These are phyloP conservation scores for Bruguiera gymnorhiza DNA, from an alignment of 345 rosid species.

Conservation along the genomic window DNA sequence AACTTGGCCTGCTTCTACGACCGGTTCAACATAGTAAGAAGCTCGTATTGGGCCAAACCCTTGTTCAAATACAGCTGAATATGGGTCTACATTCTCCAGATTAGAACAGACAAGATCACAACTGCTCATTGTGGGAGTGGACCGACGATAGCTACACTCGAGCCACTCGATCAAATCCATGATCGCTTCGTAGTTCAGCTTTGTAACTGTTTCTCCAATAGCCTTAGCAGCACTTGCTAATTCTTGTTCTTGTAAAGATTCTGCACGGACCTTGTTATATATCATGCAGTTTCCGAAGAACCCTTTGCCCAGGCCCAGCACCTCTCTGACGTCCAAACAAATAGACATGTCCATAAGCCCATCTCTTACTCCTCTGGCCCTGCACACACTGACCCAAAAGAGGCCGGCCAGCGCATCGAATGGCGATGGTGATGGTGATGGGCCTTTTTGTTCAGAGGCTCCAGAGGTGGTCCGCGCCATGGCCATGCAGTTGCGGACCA, in stretches of 20 bases:
- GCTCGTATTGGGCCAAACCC: constrained; percentile 32
- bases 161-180: constrained; percentile 68
- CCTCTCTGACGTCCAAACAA: constrained; percentile 50
- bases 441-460: not conserved
- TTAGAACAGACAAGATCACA: constrained; percentile 47
- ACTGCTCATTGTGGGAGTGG: constrained; percentile 24
- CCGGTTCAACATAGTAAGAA: constrained; percentile 47
- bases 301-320: constrained; percentile 43
- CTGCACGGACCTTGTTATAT: constrained; percentile 31
- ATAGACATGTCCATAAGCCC: constrained; percentile 47
- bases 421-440: constrained; percentile 38
- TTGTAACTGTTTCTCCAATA: constrained; percentile 29
- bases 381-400: constrained; percentile 59
- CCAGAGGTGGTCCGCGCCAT: constrained; percentile 18
- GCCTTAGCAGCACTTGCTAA: constrained; percentile 34
- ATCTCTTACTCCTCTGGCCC: constrained; percentile 33
- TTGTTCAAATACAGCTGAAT: constrained; percentile 38
- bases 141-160: constrained; percentile 5
- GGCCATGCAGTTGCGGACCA: constrained; percentile 43
- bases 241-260: not conserved
- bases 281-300: constrained; percentile 75
- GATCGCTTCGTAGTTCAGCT: constrained; percentile 40
- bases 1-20: constrained; percentile 42
- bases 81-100: constrained; percentile 36
- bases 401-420: constrained; percentile 55